Percentiles rank a stretch among this genome's conserved stretches.
Conservation (phyloP, 2,329 filamentous ascomycete species). For the Ceratocystis cubensis region DNA sequence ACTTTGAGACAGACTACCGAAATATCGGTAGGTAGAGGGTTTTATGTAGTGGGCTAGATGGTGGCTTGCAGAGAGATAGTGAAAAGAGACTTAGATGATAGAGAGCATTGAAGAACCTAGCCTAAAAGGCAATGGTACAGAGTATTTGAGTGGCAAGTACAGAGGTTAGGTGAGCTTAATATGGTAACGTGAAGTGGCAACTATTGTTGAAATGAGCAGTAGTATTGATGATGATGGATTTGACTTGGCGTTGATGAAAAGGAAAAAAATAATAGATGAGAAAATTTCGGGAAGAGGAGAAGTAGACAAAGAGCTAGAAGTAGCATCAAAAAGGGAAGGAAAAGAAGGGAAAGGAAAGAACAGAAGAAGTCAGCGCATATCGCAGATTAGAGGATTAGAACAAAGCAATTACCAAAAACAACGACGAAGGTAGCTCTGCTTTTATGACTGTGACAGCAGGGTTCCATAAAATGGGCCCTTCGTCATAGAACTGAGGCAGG, state of each 20-base stretch:
- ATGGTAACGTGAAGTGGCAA: background rate
- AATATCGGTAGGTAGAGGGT: background rate
- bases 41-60: background rate
- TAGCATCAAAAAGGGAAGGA: background rate
- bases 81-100: background rate
- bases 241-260: background rate
- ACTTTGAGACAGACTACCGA: background rate
- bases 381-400: conserved; percentile 1
- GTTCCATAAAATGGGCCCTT: conserved; percentile 2
- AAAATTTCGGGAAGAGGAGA: background rate
- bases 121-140: background rate
- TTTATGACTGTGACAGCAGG: background rate
- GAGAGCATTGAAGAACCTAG: background rate
- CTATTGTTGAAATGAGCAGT: background rate
- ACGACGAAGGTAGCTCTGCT: background rate
- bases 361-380: no score
- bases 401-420: background rate
- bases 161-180: background rate
- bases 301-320: background rate
- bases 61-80: background rate
- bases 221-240: background rate
- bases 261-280: background rate
- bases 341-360: background rate
- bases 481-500: background rate
- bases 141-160: background rate